These are phyloP conservation scores for Cephalotrichum gorgonifer DNA, from an alignment of 2,329 filamentous ascomycete genomes.

Conservation along the genomic window DNA sequence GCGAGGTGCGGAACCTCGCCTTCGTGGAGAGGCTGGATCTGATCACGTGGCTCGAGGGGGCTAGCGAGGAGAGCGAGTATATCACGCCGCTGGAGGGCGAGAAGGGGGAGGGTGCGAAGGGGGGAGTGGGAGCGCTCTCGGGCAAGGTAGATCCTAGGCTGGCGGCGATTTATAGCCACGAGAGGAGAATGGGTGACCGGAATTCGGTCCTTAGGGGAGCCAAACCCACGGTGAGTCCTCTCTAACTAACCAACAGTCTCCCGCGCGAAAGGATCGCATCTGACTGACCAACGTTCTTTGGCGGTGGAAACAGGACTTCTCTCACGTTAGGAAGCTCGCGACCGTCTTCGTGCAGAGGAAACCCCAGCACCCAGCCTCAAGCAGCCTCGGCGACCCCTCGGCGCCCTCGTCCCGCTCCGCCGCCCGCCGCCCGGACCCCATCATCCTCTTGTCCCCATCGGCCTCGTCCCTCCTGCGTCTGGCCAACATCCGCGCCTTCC, in stretches of 20 bases:
- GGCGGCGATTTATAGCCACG: conserved; percentile 80
- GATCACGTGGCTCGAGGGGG: conserved; percentile 86
- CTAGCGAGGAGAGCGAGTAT: conserved; percentile 82
- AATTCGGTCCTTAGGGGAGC: conserved; percentile 80
- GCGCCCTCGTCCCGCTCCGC: conserved; percentile 43
- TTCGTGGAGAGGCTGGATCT: conserved; percentile 89
- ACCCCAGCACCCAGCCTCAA: conserved; percentile 26
- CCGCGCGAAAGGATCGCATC: not conserved
- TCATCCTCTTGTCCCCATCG: conserved; percentile 93
- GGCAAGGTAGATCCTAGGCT: conserved; percentile 69
- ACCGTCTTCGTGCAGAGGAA: conserved; percentile 63
- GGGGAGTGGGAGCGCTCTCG: conserved; percentile 34
- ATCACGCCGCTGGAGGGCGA: conserved; percentile 75
- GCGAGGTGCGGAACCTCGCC: conserved; percentile 73
- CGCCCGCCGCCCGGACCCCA: conserved; percentile 58
- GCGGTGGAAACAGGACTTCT: conserved; percentile 62
- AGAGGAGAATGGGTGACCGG: conserved; percentile 84
- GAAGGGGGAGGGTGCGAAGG: conserved; percentile 23
- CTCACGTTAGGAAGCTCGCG: conserved; percentile 79
- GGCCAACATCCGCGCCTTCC: conserved; percentile 91
- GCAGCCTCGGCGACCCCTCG: conserved; percentile 29
- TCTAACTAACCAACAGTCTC: not conserved
- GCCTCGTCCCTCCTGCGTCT: conserved; percentile 90
- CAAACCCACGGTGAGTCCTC: conserved; percentile 65
- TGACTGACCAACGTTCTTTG: conserved; percentile 5